Percentiles rank a stretch among this genome's conserved stretches.
Conservation (phyloP, 495 filamentous ascomycete genomes). For the Podospora bellae-mahoneyi region DNA sequence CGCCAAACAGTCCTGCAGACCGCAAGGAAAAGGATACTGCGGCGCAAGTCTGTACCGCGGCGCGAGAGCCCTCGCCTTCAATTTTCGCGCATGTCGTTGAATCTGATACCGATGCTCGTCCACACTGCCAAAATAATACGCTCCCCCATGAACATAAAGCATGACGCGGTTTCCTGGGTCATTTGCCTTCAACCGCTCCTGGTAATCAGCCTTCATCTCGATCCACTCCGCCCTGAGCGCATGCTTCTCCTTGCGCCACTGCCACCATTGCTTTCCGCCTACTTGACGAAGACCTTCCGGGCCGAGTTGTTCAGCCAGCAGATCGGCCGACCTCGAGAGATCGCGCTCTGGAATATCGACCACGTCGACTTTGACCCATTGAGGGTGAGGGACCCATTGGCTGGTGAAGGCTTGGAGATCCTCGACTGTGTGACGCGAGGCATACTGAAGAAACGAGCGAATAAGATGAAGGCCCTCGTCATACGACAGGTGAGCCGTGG, state of each 20-base stretch:
- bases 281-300: constrained; percentile 66
- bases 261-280: constrained; percentile 89
- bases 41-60: constrained; percentile 85
- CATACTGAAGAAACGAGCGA: constrained; percentile 75
- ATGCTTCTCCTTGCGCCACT: constrained; percentile 67
- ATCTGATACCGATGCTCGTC: constrained; percentile 96
- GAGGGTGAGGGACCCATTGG: constrained; percentile 86
- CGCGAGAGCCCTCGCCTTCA: constrained; percentile 84
- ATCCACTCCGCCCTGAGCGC: constrained; percentile 85
- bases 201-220: constrained; percentile 83
- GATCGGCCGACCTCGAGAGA: constrained; percentile 58
- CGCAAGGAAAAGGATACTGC: constrained; percentile 94
- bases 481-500: constrained; percentile 84
- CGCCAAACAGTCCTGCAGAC: constrained; percentile 80
- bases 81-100: constrained; percentile 89
- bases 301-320: constrained; percentile 68
- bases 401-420: constrained; percentile 85
- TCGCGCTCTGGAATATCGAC: constrained; percentile 62
- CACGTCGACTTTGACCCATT: constrained; percentile 78
- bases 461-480: constrained; percentile 89
- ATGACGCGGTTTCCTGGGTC: constrained; percentile 70
- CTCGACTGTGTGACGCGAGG: constrained; percentile 84
- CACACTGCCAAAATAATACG: constrained; percentile 76
- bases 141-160: constrained; percentile 85
- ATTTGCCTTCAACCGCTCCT: constrained; percentile 58